These are phyloP conservation scores for Monosporascus sp. DNA, from an alignment of 2,329 filamentous ascomycete species.

Conservation along the genomic window DNA sequence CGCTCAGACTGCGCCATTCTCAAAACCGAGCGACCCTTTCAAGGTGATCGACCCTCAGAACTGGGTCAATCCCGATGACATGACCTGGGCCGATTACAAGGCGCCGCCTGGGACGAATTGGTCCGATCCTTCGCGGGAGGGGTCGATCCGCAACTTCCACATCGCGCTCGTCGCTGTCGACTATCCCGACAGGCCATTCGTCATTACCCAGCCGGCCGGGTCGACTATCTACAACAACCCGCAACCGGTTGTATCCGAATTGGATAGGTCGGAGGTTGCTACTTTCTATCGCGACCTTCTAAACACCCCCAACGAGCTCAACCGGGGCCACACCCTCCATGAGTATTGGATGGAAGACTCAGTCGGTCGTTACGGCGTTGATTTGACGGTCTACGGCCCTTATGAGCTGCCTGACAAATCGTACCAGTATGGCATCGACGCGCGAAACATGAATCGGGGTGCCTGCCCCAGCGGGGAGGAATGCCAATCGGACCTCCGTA, in stretches of 20 bases:
- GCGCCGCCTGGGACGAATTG: constrained; percentile 43
- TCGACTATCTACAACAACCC: constrained; percentile 49
- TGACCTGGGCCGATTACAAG: constrained; percentile 47
- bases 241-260: constrained; percentile 34
- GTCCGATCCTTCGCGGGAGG: constrained; percentile 38
- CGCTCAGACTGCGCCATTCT: constrained; percentile 12
- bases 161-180: constrained; percentile 50
- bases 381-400: constrained; percentile 47
- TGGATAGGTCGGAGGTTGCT: constrained; percentile 42
- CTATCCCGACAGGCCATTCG: constrained; percentile 45
- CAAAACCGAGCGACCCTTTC: constrained; percentile 35
- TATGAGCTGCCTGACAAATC: constrained; percentile 43
- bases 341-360: constrained; percentile 57
- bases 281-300: constrained; percentile 46
- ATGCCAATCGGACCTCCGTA: constrained; percentile 44
- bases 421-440: constrained; percentile 47
- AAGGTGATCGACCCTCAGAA: constrained; percentile 45
- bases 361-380: constrained; percentile 46
- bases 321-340: constrained; percentile 47
- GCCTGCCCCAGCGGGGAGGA: constrained; percentile 38
- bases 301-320: constrained; percentile 44
- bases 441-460: constrained; percentile 38
- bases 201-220: constrained; percentile 38
- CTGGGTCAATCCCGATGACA: constrained; percentile 49
- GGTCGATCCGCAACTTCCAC: constrained; percentile 48